Base-by-base conservation (phyloP, 768 basidiomycete species). In the Lepiota venenata region DNA sequence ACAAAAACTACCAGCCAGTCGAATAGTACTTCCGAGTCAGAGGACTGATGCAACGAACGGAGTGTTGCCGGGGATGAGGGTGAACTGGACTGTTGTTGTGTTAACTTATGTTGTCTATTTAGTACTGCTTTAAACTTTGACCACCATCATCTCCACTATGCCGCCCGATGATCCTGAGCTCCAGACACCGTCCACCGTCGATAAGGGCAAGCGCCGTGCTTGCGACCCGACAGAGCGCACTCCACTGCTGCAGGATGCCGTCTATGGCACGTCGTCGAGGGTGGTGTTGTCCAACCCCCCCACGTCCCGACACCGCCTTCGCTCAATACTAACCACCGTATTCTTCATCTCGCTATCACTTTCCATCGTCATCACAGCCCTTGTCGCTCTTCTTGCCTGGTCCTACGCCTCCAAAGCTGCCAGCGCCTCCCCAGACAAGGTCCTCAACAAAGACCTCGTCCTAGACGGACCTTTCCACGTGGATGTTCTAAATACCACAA, bases 351-450 rank as follows among this genome's bases (percentile, higher is more conserved):
- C 87, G 0, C 69, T 89, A 5, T 70, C 69, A 25, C 32, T 83
- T 43, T 82, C 78, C 58, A 61, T 84, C 39, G 21, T 80, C 16
- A 27, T 74, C 3, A 71, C 82, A 37, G 60, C 78, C 12, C 47
- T 76, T 2, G 42, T 83, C 9, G 74, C 71, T 3, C 60, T 87
- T 15, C 69, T 89, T 8, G 84, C 81, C 4, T 87, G 81, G 73
- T 83, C 83, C 2, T 91, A 88, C 60, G 81, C 83, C 16, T 73
- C 84, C 15, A 74, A 74, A 29, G 80, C 79, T 0, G 76, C 81
- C 12, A 65, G 68, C 52, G 61, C 82, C 14, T 78, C 82, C 2
- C 74, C 84, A 11, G 78, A 88, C 57, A 80, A 83, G 58, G 65
- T 89, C 50, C 64, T 89, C 35, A 69, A 80, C 37, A 70, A 75